These are phyloP conservation scores for Euphorbia tirucalli DNA, from an alignment of 345 rosid genomes.

Conservation along the genomic window DNA sequence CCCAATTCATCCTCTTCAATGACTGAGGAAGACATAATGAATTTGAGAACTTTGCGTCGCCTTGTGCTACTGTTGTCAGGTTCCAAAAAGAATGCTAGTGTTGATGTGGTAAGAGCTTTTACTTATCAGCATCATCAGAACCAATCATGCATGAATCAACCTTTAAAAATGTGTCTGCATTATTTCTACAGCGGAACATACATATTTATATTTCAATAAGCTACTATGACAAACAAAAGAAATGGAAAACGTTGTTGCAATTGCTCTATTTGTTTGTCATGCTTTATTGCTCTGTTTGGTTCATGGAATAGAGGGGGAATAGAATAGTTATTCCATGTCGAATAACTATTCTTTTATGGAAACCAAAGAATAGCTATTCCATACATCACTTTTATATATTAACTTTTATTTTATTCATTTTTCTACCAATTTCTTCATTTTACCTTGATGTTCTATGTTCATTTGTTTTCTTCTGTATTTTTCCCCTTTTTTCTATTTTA, in stretches of 20 bases:
- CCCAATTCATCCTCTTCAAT: slow-evolving; percentile 40
- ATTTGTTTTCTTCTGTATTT: too few relatives aligned
- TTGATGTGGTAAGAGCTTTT: slow-evolving; percentile 36
- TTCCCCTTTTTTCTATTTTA: too few relatives aligned
- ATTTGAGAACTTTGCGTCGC: slow-evolving; percentile 69
- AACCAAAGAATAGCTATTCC: too few relatives aligned
- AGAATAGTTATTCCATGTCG: too few relatives aligned
- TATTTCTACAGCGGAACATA: not conserved
- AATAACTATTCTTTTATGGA: too few relatives aligned
- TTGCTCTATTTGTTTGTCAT: not conserved
- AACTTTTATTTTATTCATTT: too few relatives aligned
- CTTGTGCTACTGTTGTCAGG: slow-evolving; percentile 65
- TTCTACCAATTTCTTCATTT: too few relatives aligned
- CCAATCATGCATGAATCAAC: not conserved
- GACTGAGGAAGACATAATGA: slow-evolving; percentile 72
- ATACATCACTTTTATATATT: too few relatives aligned
- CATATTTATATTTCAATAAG: not conserved
- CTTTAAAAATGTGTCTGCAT: not conserved
- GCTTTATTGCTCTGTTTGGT: too few relatives aligned
- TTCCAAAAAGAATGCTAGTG: slow-evolving; percentile 29
- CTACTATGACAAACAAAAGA: not conserved
- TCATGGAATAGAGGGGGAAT: too few relatives aligned
- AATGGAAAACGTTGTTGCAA: not conserved
- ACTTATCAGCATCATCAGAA: not conserved
- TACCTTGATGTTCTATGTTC: too few relatives aligned